Evolutionary conservation across 805 yeast genomes (phyloP), one percentile per base, ranked within the genome.

Genomic region (Hanseniaspora nectarophila): DNA sequence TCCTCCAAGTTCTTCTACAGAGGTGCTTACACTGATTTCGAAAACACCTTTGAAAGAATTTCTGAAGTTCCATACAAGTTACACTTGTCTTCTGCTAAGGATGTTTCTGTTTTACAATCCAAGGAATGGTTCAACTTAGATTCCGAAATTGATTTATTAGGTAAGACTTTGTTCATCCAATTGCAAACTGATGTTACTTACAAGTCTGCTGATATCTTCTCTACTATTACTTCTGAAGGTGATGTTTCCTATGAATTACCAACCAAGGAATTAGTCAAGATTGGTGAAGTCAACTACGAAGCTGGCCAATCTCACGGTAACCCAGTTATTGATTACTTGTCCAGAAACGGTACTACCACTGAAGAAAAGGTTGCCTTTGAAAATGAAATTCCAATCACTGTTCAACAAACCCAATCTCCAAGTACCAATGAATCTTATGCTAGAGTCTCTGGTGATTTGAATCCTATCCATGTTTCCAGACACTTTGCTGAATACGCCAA

Each of bases 111-210:
- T 54, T 76, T 92, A 68, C 78, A 79, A 63, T 86, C 97, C 24
- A 92, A 92, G 76, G 97, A 92, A 71, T 92, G 99, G 98, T 90
- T 94, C 80, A 87, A 86, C 64, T 75, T 85, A 60, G 84, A 81
- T 57, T 72, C 74, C 61, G 78, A 76, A 55, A 71, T 79, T 59
- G 88, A 85, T 56, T 73, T 92, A 61, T 73, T 85, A 60, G 78
- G 81, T 64, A 79, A 88, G 73, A 80, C 84, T 45, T 75, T 92
- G 66, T 85, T 87, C 40, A 90, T 92, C 77, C 82, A 96, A 70
- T 81, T 87, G 61, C 81, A 84, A 65, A 85, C 97, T 34, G 79
- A 81, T 57, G 82, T 85, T 64, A 78, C 83, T 57, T 90, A 77
- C 77, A 85, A 85, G 74, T 74, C 81, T 63, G 82, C 80, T 56